Evolutionary conservation across 2,329 filamentous ascomycete species (phyloP).

Genomic region (Colletotrichum tanaceti): DNA sequence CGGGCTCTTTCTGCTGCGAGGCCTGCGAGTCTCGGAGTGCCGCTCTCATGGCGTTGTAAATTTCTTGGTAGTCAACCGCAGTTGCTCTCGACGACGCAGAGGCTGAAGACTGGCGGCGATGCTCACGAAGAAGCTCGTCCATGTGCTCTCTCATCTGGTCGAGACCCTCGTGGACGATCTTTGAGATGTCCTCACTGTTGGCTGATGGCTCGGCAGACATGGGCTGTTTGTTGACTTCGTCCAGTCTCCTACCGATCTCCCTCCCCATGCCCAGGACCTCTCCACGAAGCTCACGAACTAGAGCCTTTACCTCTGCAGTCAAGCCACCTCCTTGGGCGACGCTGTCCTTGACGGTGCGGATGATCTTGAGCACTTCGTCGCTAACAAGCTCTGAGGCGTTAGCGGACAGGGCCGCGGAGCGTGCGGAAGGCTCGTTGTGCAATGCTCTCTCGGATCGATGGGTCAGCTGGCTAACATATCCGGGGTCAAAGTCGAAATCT

Average conservation of each 20-base stretch:
- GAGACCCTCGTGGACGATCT: conserved; percentile 83
- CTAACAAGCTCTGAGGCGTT: conserved; percentile 69
- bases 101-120: conserved; percentile 74
- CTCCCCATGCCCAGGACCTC: conserved; percentile 96
- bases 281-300: conserved; percentile 88
- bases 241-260: conserved; percentile 88
- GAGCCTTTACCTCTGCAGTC: conserved; percentile 90
- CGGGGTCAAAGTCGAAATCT: conserved; percentile 51
- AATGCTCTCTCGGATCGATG: conserved; percentile 59
- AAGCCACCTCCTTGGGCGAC: conserved; percentile 88
- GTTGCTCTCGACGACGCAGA: conserved; percentile 71
- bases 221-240: conserved; percentile 63
- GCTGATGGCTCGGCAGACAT: conserved; percentile 54
- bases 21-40: conserved; percentile 74
- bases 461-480: conserved; percentile 49
- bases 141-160: conserved; percentile 87
- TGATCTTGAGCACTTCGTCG: conserved; percentile 84
- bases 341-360: conserved; percentile 90
- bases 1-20: conserved; percentile 57
- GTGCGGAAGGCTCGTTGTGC: conserved; percentile 55
- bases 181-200: conserved; percentile 76
- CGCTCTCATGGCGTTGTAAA: conserved; percentile 85
- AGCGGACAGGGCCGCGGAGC: conserved; percentile 58
- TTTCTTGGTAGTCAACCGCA: conserved; percentile 80
- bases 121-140: conserved; percentile 81